Evolutionary conservation across 1,284 basidiomycete species (phyloP), one percentile per base, ranked within the genome.

Genomic region (Gastroboletus turbinatus): DNA sequence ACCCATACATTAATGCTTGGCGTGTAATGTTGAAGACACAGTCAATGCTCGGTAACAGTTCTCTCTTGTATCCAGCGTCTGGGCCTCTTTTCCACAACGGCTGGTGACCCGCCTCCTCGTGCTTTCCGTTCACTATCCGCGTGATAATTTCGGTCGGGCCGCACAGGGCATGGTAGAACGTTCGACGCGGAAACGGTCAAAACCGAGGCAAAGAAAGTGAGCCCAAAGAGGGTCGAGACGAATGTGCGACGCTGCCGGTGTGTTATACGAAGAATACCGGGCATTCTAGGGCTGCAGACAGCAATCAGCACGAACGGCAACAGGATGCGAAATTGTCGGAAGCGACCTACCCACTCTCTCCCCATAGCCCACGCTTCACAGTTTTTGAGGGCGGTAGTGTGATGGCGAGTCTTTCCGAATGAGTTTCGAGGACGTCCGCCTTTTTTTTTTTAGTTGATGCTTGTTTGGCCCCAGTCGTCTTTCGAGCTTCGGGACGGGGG

Each of bases 61-160:
- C 76, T 86, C 72, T 92, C 89, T 72, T 90, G 85, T 68, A 92
- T 92, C 89, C 89, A 92, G 60, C 87, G 78, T 65, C 82, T 79
- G n/a, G 87, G 84, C 53, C 81, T 76, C 73, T 82, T 88, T 60
- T 82, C 79, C n/a, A 78, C 71, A 3, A 87, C 77, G 14, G 76
- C 77, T 30, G 79, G 69, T 29, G 67, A 67, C 55, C 64, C 67
- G 27, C 57, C 67, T 35, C 64, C 67, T 47, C 59, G 56, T 53
- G 62, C 43, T 60, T 63, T 56, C 65, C 68, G 65, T 52, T 73
- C 72, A 36, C 63, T 60, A 13, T 77, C 78, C 55, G 84, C 78
- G 61, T 80, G 84, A 25, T 85, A 79, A 46, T 65, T 73, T 65
- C 79, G 81, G 62, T 80, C 74, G 43, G 76, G 73, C 52, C 81